phyloP scores from a whole-genome alignment of 2,329 filamentous ascomycete genomes.

The Verticillium klebahnii region DNA sequence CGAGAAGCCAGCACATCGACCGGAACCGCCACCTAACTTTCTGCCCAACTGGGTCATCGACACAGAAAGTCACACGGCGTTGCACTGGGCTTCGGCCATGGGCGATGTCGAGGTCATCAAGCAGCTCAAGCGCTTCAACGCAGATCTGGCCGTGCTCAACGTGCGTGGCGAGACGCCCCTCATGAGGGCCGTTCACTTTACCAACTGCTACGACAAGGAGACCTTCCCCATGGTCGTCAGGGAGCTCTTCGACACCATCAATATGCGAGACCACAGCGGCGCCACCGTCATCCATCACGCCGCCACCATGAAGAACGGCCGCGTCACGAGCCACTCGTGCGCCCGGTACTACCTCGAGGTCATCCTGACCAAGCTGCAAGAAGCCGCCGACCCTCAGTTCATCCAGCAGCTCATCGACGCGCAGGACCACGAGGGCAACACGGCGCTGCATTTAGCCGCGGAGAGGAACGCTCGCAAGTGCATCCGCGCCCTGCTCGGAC shows the following conservation, averaged over 20 bases:
- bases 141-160: conserved; percentile 67
- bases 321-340: conserved; percentile 77
- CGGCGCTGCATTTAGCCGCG: conserved; percentile 70
- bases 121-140: conserved; percentile 77
- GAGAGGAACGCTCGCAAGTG: conserved; percentile 86
- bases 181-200: conserved; percentile 92
- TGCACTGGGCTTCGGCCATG: conserved; percentile 98
- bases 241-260: conserved; percentile 77
- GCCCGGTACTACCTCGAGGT: conserved; percentile 92
- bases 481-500: conserved; percentile 71
- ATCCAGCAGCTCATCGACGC: conserved; percentile 76
- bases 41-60: conserved; percentile 92
- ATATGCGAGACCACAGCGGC: conserved; percentile 71
- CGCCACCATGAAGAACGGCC: conserved; percentile 78
- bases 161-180: conserved; percentile 80
- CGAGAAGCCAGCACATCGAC: conserved; percentile 66
- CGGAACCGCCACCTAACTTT: conserved; percentile 79
- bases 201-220: conserved; percentile 92
- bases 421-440: conserved; percentile 85
- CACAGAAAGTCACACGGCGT: conserved; percentile 82
- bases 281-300: conserved; percentile 94
- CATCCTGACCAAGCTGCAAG: conserved; percentile 80
- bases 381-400: conserved; percentile 69
- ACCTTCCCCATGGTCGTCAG: conserved; percentile 83
- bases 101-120: conserved; percentile 89